Evolutionary conservation across 176 grass and related monocot species (phyloP).

Genomic region (Zoysia japonica): DNA sequence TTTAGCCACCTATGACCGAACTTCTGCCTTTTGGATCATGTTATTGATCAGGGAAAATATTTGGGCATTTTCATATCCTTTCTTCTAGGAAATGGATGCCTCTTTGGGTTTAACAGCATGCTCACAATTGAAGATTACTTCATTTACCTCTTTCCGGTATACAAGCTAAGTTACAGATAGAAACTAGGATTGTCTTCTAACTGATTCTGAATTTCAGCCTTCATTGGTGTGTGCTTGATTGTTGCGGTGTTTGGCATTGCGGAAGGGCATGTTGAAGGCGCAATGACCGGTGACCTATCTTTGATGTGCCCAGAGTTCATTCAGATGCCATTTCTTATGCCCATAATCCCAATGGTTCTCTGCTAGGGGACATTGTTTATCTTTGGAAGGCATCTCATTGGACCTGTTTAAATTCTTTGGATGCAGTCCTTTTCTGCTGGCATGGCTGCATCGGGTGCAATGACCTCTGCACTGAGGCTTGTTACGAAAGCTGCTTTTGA

Average conservation of each 20-base stretch:
- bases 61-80: slow-evolving; percentile 61
- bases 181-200: not conserved
- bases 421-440: slow-evolving; percentile 61
- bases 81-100: slow-evolving; percentile 71
- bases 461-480: slow-evolving; percentile 59
- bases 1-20: not conserved
- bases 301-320: slow-evolving; percentile 74
- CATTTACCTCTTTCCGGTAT: slow-evolving; percentile 60
- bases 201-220: not conserved
- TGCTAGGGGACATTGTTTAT: not conserved
- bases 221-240: slow-evolving; percentile 45
- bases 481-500: slow-evolving; percentile 61
- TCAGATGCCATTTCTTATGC: slow-evolving; percentile 43
- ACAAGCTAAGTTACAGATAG: not conserved
- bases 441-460: slow-evolving; percentile 53
- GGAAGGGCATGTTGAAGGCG: slow-evolving; percentile 59
- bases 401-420: not conserved
- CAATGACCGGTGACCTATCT: slow-evolving; percentile 63
- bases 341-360: not conserved
- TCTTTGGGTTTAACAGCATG: slow-evolving; percentile 68
- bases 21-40: not conserved
- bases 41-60: slow-evolving; percentile 47
- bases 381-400: not conserved
- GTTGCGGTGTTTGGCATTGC: slow-evolving; percentile 52
- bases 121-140: slow-evolving; percentile 71